A percentile compares a stretch with the other conserved stretches of the same genome.
Evolutionary conservation across 805 yeast genomes (phyloP).

Genomic region (Blastobotrys attinorum): DNA sequence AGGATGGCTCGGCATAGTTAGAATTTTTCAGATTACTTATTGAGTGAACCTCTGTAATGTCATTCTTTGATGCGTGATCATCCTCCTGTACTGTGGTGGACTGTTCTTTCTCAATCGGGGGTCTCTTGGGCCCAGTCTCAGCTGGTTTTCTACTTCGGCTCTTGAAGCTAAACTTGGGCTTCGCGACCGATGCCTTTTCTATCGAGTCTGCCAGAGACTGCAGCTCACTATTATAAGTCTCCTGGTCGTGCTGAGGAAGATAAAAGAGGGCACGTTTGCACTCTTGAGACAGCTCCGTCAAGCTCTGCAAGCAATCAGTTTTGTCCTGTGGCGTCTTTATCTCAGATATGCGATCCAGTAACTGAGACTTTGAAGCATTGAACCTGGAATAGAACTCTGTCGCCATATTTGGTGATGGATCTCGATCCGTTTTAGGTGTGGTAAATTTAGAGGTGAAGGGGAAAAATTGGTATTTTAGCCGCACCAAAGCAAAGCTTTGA

Average conservation of each 20-base stretch:
- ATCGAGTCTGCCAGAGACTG: constrained; percentile 4
- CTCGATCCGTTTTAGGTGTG: background rate
- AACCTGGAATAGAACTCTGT: constrained; percentile 14
- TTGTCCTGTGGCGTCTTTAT: constrained; percentile 2
- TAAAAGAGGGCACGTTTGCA: constrained; percentile 10
- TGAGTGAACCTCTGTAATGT: background rate
- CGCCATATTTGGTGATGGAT: too few species aligned
- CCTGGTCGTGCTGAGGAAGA: constrained; percentile 16
- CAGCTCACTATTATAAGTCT: constrained; percentile 12
- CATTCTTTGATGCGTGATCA: background rate
- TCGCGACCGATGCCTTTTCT: background rate
- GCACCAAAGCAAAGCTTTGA: background rate
- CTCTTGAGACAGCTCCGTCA: constrained; percentile 8
- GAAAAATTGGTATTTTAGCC: background rate
- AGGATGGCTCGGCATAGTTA: too few species aligned
- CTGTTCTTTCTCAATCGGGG: background rate
- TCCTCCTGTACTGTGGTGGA: background rate
- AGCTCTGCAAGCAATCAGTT: constrained; percentile 3
- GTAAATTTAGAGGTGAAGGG: background rate
- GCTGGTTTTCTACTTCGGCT: background rate
- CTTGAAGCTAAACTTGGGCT: constrained; percentile 5
- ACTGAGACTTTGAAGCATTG: constrained; percentile 2
- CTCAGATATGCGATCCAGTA: constrained; percentile 1
- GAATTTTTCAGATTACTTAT: background rate
- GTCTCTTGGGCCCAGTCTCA: background rate